Base-by-base conservation (phyloP, 345 rosid species). In the Arabidopsis suecica region DNA sequence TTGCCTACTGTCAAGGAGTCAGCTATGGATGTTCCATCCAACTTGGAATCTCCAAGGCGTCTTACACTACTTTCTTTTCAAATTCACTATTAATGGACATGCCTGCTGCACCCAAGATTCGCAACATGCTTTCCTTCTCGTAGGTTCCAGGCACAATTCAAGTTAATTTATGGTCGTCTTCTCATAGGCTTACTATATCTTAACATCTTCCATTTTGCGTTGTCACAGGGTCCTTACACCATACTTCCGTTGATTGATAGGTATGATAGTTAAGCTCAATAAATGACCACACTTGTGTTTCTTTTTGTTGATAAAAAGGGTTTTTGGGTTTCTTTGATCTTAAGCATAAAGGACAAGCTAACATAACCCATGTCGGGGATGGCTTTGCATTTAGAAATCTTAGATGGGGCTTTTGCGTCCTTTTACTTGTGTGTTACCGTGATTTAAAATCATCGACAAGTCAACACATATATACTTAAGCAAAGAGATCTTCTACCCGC, bases 41-140 rank as follows among this genome's bases (percentile, higher is more conserved):
- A 88, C 78, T 69, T 86, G 78, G 89, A 88, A 83, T 89, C 92
- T 66, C 85, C 86, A 62, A 83, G 92, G 77, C 85, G 92, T 25
- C 84, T 88, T 64, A 16, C 18, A 16, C 0, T 16, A 80, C 89
- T 59, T 88, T 84, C 82, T 88, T 88, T 75, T 76, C 85, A 59
- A 88, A 88, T 78, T 88, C 92, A 34, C 44, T 88, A 73, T 88
- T 86, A 83, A 88, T 88, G 92, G 85, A 84, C 54, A 88, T 88
- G 92, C 92, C 92, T 42, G 16, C 42, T 69, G 87, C 92, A 30
- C 92, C 92, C 45, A 83, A 82, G 81, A 86, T 88, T 72, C 84
- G 76, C 50, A 84, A 86, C 68, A 88, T 88, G 91, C 88, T 87
- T 72, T 83, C 89, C 61, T 87, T 84, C 79, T 69, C 86, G 87